Base-by-base conservation (phyloP, 2,329 filamentous ascomycete genomes). In the Penicillium psychrosexuale region DNA sequence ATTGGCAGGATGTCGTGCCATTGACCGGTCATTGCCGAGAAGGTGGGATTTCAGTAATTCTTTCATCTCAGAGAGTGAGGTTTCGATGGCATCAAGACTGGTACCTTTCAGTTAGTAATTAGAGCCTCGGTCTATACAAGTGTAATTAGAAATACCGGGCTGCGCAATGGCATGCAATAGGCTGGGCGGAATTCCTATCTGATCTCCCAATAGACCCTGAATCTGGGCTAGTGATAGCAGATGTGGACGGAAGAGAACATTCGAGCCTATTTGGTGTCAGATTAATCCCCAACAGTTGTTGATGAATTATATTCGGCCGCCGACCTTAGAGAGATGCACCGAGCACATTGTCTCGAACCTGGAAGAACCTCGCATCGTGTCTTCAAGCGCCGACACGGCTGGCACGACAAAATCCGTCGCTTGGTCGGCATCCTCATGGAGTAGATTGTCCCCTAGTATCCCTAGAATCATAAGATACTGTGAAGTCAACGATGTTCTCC, bases 331-430 rank as follows among this genome's bases (percentile, higher is more conserved):
- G 52, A 55, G 36, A 55, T 55, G 34, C 52, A 55, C 28, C 52
- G 52, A n/a, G 52, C 39, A 27, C 52, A 55, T 44, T 55, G 52
- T 12, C 33, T 45, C 8, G 46, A 52, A 6, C 51, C 51, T 2
- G 44, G 37, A 30, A 47, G 31, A 12, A 56, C 38, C 44, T 63
- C 61, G 42, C 61, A 63, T 43, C 61, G 51, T 45, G 61, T 63
- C 48, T 63, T 61, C 19, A 63, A 30, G 15, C 61, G 61, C 13
- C 59, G 55, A 38, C 59, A 63, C n/a, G 55, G 51, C 40, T 61
- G 55, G 34, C 61, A 63, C 8, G 61, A 61, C 9, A 55, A n/a
- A 31, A 55, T 51, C 8, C 52, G 47, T 55, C 52, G 40, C 27
- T 55, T 55, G 15, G 28, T 51, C 5, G 52, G 52, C 52, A 55